phyloP scores from a whole-genome alignment of 495 filamentous ascomycete species.

The Aspergillus bertholletiae region DNA sequence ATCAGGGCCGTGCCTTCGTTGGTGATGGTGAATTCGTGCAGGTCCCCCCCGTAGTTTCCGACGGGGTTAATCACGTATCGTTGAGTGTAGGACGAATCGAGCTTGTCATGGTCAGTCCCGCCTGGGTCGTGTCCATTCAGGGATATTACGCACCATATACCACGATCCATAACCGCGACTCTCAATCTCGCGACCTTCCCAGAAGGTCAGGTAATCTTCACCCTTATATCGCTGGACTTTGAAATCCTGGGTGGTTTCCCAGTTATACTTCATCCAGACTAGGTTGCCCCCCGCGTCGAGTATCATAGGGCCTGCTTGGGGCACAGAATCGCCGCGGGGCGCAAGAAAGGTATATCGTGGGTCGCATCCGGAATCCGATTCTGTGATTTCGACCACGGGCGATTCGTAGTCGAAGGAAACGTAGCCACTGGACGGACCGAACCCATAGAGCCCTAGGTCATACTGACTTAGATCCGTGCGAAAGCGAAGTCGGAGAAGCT shows the following conservation, averaged over 20 bases:
- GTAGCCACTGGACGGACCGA: conserved; percentile 31
- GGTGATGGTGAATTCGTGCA: conserved; percentile 24
- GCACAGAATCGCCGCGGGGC: conserved; percentile 40
- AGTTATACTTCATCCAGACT: conserved; percentile 40
- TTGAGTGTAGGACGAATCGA: conserved; percentile 41
- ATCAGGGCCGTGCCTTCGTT: conserved; percentile 18
- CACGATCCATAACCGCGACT: conserved; percentile 48
- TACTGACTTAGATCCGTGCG: conserved; percentile 31
- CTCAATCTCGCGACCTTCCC: conserved; percentile 48
- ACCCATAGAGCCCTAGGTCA: conserved; percentile 33
- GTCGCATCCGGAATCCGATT: conserved; percentile 33
- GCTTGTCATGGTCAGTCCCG: conserved; percentile 15
- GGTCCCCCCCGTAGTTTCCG: conserved; percentile 25
- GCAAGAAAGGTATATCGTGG: conserved; percentile 41
- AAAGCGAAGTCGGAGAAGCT: conserved; percentile 28
- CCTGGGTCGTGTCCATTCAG: background rate
- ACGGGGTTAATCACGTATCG: conserved; percentile 34
- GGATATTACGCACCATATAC: conserved; percentile 37
- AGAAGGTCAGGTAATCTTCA: conserved; percentile 49
- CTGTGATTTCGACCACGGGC: conserved; percentile 28
- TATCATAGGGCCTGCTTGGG: conserved; percentile 43
- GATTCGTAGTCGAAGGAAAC: conserved; percentile 32
- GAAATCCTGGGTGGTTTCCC: conserved; percentile 44
- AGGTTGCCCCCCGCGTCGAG: conserved; percentile 41
- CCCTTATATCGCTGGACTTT: conserved; percentile 43